A percentile compares a stretch with the other conserved stretches of the same genome.
Evolutionary conservation across 768 basidiomycete species (phyloP).

Genomic region (Lactarius vividus): DNA sequence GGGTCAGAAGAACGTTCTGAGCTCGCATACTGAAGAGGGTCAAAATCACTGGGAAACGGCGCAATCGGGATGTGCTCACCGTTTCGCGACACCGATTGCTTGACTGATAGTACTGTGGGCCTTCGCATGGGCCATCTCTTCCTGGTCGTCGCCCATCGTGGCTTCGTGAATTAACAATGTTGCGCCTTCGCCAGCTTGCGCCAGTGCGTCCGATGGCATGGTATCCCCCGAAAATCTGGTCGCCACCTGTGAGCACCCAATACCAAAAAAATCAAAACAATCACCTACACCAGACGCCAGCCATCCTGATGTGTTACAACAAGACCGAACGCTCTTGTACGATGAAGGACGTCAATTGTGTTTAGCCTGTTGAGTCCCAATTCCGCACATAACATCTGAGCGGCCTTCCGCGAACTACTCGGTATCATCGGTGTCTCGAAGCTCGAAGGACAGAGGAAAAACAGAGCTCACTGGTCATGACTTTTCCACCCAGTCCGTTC

Average conservation of each 20-base stretch:
- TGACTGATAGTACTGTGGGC: slow-evolving; percentile 90
- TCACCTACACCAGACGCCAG: slow-evolving; percentile 26
- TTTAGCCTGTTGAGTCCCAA: slow-evolving; percentile 20
- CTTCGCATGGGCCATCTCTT: slow-evolving; percentile 67
- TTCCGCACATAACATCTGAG: slow-evolving; percentile 23
- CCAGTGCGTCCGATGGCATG: slow-evolving; percentile 65
- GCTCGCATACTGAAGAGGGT: slow-evolving; percentile 69
- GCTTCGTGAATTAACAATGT: slow-evolving; percentile 94
- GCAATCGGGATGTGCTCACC: slow-evolving; percentile 42
- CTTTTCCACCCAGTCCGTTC: slow-evolving; percentile 7
- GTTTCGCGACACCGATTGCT: slow-evolving; percentile 72
- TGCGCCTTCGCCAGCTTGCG: slow-evolving; percentile 58
- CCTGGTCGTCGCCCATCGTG: slow-evolving; percentile 84
- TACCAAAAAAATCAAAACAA: not conserved
- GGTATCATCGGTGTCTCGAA: not conserved
- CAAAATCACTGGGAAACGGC: not conserved
- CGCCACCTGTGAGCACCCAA: slow-evolving; percentile 26
- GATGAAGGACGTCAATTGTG: slow-evolving; percentile 26
- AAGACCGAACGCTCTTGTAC: slow-evolving; percentile 25
- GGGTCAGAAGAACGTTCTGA: slow-evolving; percentile 82
- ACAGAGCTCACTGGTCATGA: slow-evolving; percentile 10
- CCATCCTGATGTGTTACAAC: slow-evolving; percentile 24
- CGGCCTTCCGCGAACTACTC: slow-evolving; percentile 22
- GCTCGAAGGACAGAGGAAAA: not conserved
- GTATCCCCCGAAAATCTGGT: slow-evolving; percentile 91